Evolutionary conservation across 148 eudicot species (phyloP).

Genomic region (Agrostemma githago): DNA sequence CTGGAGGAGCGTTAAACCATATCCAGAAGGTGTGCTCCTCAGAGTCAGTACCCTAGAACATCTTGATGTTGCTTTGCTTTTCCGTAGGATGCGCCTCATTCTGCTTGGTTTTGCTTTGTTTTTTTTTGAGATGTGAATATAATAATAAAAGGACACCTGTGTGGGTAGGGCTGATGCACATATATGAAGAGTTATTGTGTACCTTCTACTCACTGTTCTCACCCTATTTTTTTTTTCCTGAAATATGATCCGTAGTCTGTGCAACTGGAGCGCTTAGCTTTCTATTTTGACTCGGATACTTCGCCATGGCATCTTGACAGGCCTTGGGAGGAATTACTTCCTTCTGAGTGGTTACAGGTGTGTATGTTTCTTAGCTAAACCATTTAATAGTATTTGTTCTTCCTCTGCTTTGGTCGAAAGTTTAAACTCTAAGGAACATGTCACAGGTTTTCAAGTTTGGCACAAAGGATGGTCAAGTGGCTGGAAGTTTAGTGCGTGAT

Average conservation of each 20-base stretch:
- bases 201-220: neutral
- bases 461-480: slow-evolving; percentile 66
- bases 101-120: neutral
- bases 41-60: neutral
- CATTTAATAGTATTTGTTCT: neutral
- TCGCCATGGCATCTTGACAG: slow-evolving; percentile 71
- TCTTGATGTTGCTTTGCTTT: neutral
- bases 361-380: slow-evolving; percentile 13
- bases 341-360: slow-evolving; percentile 88
- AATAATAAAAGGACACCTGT: neutral
- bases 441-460: slow-evolving; percentile 80
- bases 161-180: neutral
- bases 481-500: slow-evolving; percentile 31
- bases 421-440: slow-evolving; percentile 7
- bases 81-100: slow-evolving; percentile 8
- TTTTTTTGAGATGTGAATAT: neutral
- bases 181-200: neutral
- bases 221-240: slow-evolving; percentile 9
- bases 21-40: slow-evolving; percentile 66
- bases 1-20: slow-evolving; percentile 81
- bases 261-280: slow-evolving; percentile 71
- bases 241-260: slow-evolving; percentile 48
- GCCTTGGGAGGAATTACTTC: slow-evolving; percentile 82
- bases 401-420: neutral
- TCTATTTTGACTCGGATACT: slow-evolving; percentile 86